Conservation (phyloP, 768 basidiomycete genomes). For the Mycena metata region DNA sequence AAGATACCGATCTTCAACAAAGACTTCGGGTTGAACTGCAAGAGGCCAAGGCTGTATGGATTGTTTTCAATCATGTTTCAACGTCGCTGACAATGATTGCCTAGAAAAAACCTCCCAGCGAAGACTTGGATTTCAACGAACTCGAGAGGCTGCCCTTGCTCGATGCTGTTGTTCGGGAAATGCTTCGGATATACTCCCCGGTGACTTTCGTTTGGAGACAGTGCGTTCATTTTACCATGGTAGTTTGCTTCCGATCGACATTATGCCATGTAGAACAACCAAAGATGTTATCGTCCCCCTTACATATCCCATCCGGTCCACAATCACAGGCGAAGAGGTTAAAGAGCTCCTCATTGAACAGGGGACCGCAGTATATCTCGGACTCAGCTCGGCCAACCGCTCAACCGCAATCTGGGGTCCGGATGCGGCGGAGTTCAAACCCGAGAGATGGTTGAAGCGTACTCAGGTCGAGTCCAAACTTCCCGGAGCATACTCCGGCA, state of each 20-base stretch:
- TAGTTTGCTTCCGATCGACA: not conserved
- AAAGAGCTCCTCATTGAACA: constrained; percentile 53
- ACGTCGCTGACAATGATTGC: not conserved
- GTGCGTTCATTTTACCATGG: constrained; percentile 39
- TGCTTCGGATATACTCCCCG: constrained; percentile 47
- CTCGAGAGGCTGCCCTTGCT: constrained; percentile 53
- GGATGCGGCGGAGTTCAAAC: constrained; percentile 63
- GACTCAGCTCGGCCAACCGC: constrained; percentile 51
- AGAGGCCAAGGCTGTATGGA: constrained; percentile 34
- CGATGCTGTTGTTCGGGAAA: constrained; percentile 56
- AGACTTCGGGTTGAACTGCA: constrained; percentile 46
- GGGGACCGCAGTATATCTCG: constrained; percentile 52
- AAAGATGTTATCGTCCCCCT: constrained; percentile 53
- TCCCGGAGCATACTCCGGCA: constrained; percentile 37
- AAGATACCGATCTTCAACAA: constrained; percentile 46
- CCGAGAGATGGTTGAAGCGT: constrained; percentile 61
- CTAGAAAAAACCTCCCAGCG: constrained; percentile 38
- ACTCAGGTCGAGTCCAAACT: constrained; percentile 36
- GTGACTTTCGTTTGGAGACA: constrained; percentile 48
- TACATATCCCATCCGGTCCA: constrained; percentile 45
- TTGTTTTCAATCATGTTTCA: not conserved
- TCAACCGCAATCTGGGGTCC: constrained; percentile 60
- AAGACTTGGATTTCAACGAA: constrained; percentile 52
- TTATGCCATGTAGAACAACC: constrained; percentile 42
- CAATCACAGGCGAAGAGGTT: constrained; percentile 43